These are phyloP conservation scores for Ophiocordyceps camponoti-leonardi DNA, from an alignment of 2,329 filamentous ascomycete genomes.

Conservation along the genomic window DNA sequence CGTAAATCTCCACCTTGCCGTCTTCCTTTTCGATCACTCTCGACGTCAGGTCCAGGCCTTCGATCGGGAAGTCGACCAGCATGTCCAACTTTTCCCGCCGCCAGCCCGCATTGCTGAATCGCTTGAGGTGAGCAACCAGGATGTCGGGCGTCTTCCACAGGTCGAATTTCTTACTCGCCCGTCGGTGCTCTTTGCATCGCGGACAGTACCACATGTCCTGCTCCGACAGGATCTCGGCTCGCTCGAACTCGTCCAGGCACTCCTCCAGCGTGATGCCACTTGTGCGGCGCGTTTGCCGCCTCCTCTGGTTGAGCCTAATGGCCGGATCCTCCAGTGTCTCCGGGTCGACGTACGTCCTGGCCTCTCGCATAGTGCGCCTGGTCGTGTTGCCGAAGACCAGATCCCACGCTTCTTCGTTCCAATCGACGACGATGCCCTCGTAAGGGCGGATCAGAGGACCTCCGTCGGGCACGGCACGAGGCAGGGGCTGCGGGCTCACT, in stretches of 20 bases:
- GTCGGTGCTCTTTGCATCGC: slow-evolving; percentile 81
- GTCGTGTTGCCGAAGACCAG: slow-evolving; percentile 43
- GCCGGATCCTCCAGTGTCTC: slow-evolving; percentile 43
- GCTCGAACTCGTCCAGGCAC: slow-evolving; percentile 87
- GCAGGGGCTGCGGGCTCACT: slow-evolving; percentile 18
- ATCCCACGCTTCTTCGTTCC: slow-evolving; percentile 55
- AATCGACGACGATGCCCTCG: slow-evolving; percentile 79
- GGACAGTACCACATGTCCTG: slow-evolving; percentile 97
- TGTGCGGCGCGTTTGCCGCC: slow-evolving; percentile 35
- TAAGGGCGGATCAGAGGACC: slow-evolving; percentile 59
- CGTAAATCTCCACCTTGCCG: slow-evolving; percentile 72
- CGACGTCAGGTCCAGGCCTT: slow-evolving; percentile 65
- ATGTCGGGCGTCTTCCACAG: slow-evolving; percentile 96
- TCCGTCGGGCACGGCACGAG: slow-evolving; percentile 23
- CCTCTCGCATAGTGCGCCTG: slow-evolving; percentile 34
- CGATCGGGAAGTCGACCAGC: slow-evolving; percentile 77
- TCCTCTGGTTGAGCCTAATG: slow-evolving; percentile 44
- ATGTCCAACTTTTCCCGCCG: slow-evolving; percentile 86
- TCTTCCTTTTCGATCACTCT: slow-evolving; percentile 67
- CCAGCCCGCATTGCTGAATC: slow-evolving; percentile 71
- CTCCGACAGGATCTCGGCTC: slow-evolving; percentile 82
- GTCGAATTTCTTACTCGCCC: slow-evolving; percentile 91
- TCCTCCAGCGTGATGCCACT: slow-evolving; percentile 71
- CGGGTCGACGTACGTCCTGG: slow-evolving; percentile 35
- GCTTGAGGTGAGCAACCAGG: slow-evolving; percentile 84